A percentile compares a stretch with the other conserved stretches of the same genome.
These are phyloP conservation scores for Fusarium heterosporum DNA, from an alignment of 2,329 filamentous ascomycete species.

Conservation along the genomic window DNA sequence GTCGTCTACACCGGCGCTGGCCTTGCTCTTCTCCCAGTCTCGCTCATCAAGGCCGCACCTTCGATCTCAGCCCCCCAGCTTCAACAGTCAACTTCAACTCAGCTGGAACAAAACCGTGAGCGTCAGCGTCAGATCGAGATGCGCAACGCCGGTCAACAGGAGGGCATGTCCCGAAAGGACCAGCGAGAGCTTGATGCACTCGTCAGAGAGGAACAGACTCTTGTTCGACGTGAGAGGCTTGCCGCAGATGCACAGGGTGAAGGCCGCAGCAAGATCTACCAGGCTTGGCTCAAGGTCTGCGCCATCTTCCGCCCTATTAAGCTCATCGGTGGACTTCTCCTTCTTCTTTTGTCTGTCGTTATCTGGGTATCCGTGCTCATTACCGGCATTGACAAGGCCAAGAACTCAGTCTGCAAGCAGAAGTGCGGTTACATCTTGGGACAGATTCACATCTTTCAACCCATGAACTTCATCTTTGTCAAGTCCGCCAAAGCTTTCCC, in stretches of 20 bases:
- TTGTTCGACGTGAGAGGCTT: slow-evolving; percentile 88
- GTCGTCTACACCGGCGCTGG: slow-evolving; percentile 89
- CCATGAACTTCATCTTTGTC: slow-evolving; percentile 86
- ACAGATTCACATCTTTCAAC: slow-evolving; percentile 91
- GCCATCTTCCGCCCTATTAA: slow-evolving; percentile 89
- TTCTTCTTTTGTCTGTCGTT: slow-evolving; percentile 79
- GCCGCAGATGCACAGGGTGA: slow-evolving; percentile 85
- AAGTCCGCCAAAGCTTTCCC: slow-evolving; percentile 86
- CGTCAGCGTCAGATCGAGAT: slow-evolving; percentile 91
- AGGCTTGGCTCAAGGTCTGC: slow-evolving; percentile 81
- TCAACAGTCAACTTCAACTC: slow-evolving; percentile 79
- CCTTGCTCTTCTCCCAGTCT: slow-evolving; percentile 87
- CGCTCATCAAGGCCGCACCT: slow-evolving; percentile 91
- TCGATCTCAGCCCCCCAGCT: slow-evolving; percentile 85
- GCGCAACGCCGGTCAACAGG: slow-evolving; percentile 80
- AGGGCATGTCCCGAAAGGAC: slow-evolving; percentile 84
- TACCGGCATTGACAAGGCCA: slow-evolving; percentile 94
- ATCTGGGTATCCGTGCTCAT: slow-evolving; percentile 94
- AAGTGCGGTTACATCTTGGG: slow-evolving; percentile 93
- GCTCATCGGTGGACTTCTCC: slow-evolving; percentile 82
- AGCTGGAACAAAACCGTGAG: slow-evolving; percentile 89
- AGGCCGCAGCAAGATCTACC: slow-evolving; percentile 78
- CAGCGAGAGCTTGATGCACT: slow-evolving; percentile 88
- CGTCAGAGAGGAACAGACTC: slow-evolving; percentile 88
- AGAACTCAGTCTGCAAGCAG: slow-evolving; percentile 91